Evolutionary conservation across 495 filamentous ascomycete species (phyloP).

Genomic region (Pseudomonodictys pantanalensis): DNA sequence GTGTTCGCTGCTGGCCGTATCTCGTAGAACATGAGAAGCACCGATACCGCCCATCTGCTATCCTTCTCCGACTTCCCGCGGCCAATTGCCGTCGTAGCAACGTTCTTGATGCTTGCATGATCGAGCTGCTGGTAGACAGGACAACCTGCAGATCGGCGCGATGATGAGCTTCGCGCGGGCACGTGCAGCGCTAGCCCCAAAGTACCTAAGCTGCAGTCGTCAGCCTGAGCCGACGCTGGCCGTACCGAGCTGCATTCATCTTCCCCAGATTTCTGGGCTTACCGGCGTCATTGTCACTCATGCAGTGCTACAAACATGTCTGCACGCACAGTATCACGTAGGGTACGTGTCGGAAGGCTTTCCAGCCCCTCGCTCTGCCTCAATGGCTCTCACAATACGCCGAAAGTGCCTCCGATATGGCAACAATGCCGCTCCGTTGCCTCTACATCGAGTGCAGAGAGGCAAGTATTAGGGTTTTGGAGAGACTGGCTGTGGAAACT

Average conservation of each 20-base stretch:
- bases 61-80: neutral
- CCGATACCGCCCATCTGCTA: conserved; percentile 43
- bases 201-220: conserved; percentile 11
- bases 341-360: neutral
- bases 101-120: conserved; percentile 15
- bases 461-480: conserved; percentile 4
- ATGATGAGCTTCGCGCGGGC: conserved; percentile 10
- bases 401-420: conserved; percentile 6
- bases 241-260: conserved; percentile 20
- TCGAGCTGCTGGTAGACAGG: conserved; percentile 14
- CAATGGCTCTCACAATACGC: conserved; percentile 14
- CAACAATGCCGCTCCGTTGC: conserved; percentile 25
- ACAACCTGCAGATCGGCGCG: conserved; percentile 18
- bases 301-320: conserved; percentile 20
- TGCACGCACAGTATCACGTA: conserved; percentile 19
- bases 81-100: conserved; percentile 28
- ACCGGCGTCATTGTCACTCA: neutral
- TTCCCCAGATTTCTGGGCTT: conserved; percentile 19
- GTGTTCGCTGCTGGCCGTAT: conserved; percentile 45
- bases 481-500: neutral
- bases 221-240: conserved; percentile 25
- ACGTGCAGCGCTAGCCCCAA: conserved; percentile 7
- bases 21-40: conserved; percentile 55
- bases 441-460: conserved; percentile 26
- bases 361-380: neutral